These are phyloP conservation scores for Aspergillus sp. DNA, from an alignment of 2,329 filamentous ascomycete genomes.

Conservation along the genomic window DNA sequence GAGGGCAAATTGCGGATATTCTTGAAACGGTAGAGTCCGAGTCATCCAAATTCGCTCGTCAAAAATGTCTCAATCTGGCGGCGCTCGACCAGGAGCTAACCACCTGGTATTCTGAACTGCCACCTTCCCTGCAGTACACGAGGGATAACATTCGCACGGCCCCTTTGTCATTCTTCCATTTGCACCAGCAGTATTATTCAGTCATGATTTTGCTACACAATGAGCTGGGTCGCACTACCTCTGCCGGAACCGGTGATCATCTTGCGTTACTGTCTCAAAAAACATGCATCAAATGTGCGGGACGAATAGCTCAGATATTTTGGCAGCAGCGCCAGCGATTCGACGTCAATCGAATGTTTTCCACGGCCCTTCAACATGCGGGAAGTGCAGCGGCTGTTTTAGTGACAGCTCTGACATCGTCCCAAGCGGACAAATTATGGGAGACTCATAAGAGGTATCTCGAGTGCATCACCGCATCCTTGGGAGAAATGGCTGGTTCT, in stretches of 20 bases:
- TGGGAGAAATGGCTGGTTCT: background rate
- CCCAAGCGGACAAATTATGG: background rate
- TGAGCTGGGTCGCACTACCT: background rate
- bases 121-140: background rate
- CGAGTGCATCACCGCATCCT: background rate
- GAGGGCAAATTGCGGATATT: background rate
- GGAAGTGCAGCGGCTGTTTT: background rate
- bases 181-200: background rate
- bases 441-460: background rate
- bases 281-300: background rate
- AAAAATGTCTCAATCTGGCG: background rate
- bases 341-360: background rate
- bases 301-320: background rate
- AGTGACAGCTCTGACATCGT: background rate
- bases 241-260: background rate
- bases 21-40: background rate
- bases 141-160: background rate
- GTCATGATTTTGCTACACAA: background rate
- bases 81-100: background rate
- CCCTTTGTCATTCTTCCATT: background rate
- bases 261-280: background rate
- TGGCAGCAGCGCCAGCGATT: background rate
- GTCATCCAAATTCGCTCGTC: background rate
- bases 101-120: background rate
- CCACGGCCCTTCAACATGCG: background rate